Conservation (phyloP, 2,329 filamentous ascomycete species). For the Fusarium aywerte region DNA sequence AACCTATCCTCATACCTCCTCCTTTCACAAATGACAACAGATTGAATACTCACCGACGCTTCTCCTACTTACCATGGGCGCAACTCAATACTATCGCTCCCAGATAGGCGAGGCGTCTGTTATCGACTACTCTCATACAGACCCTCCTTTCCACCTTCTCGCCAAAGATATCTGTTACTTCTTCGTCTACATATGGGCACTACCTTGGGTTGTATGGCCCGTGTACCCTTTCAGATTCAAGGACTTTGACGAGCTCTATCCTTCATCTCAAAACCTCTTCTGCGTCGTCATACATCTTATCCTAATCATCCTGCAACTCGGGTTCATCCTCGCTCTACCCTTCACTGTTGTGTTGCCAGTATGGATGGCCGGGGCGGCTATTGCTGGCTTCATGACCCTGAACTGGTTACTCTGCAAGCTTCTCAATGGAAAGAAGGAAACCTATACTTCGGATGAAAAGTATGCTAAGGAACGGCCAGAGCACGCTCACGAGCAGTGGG, state of each 20-base stretch:
- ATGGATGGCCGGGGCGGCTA: slow-evolving; percentile 57
- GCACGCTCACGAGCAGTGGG: slow-evolving; percentile 75
- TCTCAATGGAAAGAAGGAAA: slow-evolving; percentile 62
- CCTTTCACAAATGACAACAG: background rate
- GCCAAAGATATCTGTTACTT: slow-evolving; percentile 66
- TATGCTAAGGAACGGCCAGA: slow-evolving; percentile 61
- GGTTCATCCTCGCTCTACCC: slow-evolving; percentile 69
- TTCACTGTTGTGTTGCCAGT: slow-evolving; percentile 59
- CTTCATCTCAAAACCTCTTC: slow-evolving; percentile 65
- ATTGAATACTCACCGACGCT: background rate
- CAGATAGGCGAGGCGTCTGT: slow-evolving; percentile 67
- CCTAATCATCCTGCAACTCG: slow-evolving; percentile 67
- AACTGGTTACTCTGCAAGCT: slow-evolving; percentile 63
- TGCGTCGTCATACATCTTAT: slow-evolving; percentile 68
- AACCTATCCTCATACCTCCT: background rate
- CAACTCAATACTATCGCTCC: slow-evolving; percentile 66
- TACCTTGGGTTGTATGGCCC: slow-evolving; percentile 72
- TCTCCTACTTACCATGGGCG: slow-evolving; percentile 41
- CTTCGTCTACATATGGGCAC: slow-evolving; percentile 63
- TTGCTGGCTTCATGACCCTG: slow-evolving; percentile 58
- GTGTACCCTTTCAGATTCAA: slow-evolving; percentile 62
- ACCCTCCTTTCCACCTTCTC: slow-evolving; percentile 63
- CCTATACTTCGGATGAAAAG: slow-evolving; percentile 63
- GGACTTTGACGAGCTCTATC: slow-evolving; percentile 72
- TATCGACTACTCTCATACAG: slow-evolving; percentile 71